A percentile compares a stretch with the other conserved stretches of the same genome.
phyloP scores from a whole-genome alignment of 768 basidiomycete genomes.

The Mycena belliarum region DNA sequence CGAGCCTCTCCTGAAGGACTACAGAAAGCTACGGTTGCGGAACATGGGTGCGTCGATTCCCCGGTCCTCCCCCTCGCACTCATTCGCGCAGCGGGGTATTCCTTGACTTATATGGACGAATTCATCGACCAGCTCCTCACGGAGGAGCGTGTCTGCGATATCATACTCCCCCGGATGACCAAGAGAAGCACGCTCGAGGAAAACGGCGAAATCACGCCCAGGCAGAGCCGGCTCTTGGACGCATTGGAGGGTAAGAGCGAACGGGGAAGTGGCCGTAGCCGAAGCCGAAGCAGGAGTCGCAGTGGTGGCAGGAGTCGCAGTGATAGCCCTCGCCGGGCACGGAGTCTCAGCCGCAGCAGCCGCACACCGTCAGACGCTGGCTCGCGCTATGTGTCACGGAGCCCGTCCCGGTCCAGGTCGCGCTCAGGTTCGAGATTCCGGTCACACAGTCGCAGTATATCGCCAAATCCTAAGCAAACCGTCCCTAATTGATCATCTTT shows the following conservation, averaged over 20 bases:
- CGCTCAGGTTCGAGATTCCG: slow-evolving; percentile 14
- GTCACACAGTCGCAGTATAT: slow-evolving; percentile 20
- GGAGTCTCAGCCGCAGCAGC: slow-evolving; percentile 25
- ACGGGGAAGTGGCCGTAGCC: slow-evolving; percentile 44
- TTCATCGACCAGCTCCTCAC: slow-evolving; percentile 82
- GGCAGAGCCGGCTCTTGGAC: slow-evolving; percentile 84
- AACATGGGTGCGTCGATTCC: slow-evolving; percentile 64
- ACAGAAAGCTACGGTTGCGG: slow-evolving; percentile 80
- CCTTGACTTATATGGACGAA: slow-evolving; percentile 87
- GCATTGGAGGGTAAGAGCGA: slow-evolving; percentile 81
- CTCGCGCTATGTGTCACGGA: slow-evolving; percentile 66
- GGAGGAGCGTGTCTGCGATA: slow-evolving; percentile 94
- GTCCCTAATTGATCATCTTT: slow-evolving; percentile 29
- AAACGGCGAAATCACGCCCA: slow-evolving; percentile 81
- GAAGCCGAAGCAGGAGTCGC: slow-evolving; percentile 41
- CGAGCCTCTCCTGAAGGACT: slow-evolving; percentile 94
- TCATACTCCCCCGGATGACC: slow-evolving; percentile 87
- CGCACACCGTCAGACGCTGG: slow-evolving; percentile 46
- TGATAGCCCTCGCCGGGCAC: slow-evolving; percentile 28
- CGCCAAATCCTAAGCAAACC: slow-evolving; percentile 19
- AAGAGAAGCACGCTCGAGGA: slow-evolving; percentile 90
- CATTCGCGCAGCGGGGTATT: slow-evolving; percentile 69
- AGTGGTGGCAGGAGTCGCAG: slow-evolving; percentile 35
- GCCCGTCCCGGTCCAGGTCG: slow-evolving; percentile 48
- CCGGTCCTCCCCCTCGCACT: not conserved